Evolutionary conservation across 345 rosid genomes (phyloP).

Genomic region (Populus davidiana): DNA sequence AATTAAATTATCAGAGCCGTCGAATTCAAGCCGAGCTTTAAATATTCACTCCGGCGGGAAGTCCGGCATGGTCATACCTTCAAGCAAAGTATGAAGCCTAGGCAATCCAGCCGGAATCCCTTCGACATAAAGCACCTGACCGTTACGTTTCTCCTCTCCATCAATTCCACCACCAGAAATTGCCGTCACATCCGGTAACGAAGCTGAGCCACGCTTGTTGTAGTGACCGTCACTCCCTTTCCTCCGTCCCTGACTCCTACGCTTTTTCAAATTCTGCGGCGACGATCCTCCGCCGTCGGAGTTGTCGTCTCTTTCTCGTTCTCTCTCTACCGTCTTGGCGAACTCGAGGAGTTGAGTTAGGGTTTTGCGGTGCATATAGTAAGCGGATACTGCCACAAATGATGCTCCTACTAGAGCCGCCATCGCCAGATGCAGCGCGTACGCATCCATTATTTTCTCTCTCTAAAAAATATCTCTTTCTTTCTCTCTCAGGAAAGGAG

Average conservation of each 20-base stretch:
- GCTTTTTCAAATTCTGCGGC: constrained; percentile 41
- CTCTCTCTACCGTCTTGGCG: constrained; percentile 70
- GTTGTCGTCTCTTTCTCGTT: constrained; percentile 38
- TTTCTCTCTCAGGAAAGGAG: not conserved
- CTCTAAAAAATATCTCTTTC: not conserved
- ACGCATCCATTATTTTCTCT: constrained; percentile 55
- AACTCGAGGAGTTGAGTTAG: constrained; percentile 85
- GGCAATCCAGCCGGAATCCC: constrained; percentile 85
- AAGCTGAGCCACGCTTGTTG: constrained; percentile 55
- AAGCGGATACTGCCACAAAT: constrained; percentile 84
- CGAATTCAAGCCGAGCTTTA: constrained; percentile 17
- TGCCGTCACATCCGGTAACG: constrained; percentile 72
- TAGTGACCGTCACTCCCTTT: constrained; percentile 50
- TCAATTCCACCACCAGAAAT: constrained; percentile 48
- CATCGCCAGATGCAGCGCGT: constrained; percentile 75
- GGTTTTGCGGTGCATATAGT: constrained; percentile 90
- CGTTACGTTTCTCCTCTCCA: constrained; percentile 61
- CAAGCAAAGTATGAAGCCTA: constrained; percentile 67
- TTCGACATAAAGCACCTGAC: constrained; percentile 48
- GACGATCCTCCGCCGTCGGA: constrained; percentile 41
- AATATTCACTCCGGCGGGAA: constrained; percentile 21
- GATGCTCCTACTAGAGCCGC: constrained; percentile 99
- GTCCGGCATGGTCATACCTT: constrained; percentile 54
- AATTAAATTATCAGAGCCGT: not conserved
- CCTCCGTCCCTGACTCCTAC: constrained; percentile 43